A percentile compares a stretch with the other conserved stretches of the same genome.
phyloP scores from a whole-genome alignment of 768 basidiomycete species.

The Pulveroboletus sp. region DNA sequence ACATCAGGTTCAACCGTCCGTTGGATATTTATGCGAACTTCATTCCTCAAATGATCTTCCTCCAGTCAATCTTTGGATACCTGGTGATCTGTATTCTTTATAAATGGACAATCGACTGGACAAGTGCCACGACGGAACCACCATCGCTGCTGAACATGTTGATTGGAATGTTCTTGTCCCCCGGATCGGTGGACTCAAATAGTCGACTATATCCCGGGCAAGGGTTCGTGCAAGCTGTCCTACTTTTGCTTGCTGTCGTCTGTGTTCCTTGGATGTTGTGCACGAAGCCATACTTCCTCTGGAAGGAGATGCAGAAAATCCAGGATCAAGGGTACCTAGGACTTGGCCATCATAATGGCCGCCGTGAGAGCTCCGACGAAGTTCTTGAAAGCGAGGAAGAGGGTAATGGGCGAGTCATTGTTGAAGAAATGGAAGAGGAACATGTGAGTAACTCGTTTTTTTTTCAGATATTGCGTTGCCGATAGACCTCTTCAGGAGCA shows the following conservation, averaged over 20 bases:
- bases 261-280: conserved; percentile 96
- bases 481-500: conserved; percentile 48
- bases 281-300: conserved; percentile 86
- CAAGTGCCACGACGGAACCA: conserved; percentile 56
- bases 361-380: conserved; percentile 53
- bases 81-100: conserved; percentile 90
- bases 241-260: conserved; percentile 72
- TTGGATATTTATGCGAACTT: conserved; percentile 92
- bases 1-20: conserved; percentile 85
- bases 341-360: conserved; percentile 53
- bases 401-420: conserved; percentile 66
- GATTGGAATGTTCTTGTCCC: conserved; percentile 92
- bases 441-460: conserved; percentile 49
- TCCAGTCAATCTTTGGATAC: conserved; percentile 97
- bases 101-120: conserved; percentile 97
- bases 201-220: conserved; percentile 85
- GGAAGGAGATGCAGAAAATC: conserved; percentile 83
- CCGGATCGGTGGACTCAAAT: conserved; percentile 67
- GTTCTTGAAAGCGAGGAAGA: conserved; percentile 76
- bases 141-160: conserved; percentile 94
- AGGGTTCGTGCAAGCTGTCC: conserved; percentile 70
- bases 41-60: conserved; percentile 94
- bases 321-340: conserved; percentile 82
- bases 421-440: conserved; percentile 65
- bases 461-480: conserved; percentile 2